Evolutionary conservation across 306 rosid genomes (phyloP).

Genomic region (Sicyos baderoa): DNA sequence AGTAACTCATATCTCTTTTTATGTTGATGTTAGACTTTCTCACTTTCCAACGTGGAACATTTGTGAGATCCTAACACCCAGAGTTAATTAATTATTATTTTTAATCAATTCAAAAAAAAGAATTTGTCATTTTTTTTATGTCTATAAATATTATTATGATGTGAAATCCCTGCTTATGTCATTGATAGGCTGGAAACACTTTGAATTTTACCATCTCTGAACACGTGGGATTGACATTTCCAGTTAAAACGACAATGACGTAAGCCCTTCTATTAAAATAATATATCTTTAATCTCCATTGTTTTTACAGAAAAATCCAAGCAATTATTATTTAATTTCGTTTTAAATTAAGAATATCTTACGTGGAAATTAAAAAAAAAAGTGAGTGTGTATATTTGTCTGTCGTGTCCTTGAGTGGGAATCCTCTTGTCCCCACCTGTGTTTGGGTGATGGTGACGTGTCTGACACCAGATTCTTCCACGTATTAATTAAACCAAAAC

Average conservation of each 20-base stretch:
- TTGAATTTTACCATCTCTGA: background rate
- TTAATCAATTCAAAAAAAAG: too few relatives aligned
- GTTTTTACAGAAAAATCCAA: background rate
- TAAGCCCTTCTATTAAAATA: background rate
- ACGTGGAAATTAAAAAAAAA: background rate
- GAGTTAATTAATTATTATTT: too few relatives aligned
- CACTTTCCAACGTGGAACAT: too few relatives aligned
- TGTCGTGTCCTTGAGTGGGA: background rate
- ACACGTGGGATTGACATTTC: background rate
- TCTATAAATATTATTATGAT: too few relatives aligned
- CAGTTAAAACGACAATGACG: background rate
- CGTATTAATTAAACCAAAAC: conserved; percentile 8
- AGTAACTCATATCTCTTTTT: too few relatives aligned
- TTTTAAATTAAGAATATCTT: background rate
- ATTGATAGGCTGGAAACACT: too few relatives aligned
- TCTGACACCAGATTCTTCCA: conserved; percentile 21
- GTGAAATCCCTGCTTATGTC: too few relatives aligned
- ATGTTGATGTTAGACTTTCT: too few relatives aligned
- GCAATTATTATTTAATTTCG: background rate
- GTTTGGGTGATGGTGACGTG: conserved; percentile 15
- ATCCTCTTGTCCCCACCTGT: conserved; percentile 17
- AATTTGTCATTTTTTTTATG: too few relatives aligned
- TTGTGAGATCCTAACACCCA: too few relatives aligned
- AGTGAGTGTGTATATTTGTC: background rate
- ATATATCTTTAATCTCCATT: background rate